Evolutionary conservation across 768 basidiomycete species (phyloP).

Genomic region (Dioszegia aurantiaca): DNA sequence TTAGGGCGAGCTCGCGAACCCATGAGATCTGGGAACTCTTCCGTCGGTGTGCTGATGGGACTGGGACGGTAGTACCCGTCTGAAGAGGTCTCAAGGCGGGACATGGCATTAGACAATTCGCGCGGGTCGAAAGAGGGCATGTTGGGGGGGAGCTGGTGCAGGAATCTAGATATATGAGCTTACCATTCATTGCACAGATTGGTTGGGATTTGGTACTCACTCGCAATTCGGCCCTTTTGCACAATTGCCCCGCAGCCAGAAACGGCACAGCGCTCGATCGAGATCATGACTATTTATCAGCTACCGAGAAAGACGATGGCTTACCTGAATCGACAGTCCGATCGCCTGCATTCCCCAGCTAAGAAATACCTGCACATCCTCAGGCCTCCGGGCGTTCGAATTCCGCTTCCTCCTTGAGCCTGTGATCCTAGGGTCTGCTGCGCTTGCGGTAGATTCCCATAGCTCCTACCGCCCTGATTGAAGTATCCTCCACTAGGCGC

Average conservation of each 20-base stretch:
- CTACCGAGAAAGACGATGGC: constrained; percentile 23
- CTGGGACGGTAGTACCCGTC: constrained; percentile 43
- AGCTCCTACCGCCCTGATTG: constrained; percentile 42
- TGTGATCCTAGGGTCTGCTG: constrained; percentile 1
- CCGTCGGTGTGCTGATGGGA: constrained; percentile 28
- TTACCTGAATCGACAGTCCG: constrained; percentile 97
- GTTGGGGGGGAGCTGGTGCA: constrained; percentile 84
- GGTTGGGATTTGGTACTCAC: constrained; percentile 27
- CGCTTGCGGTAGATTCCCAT: neutral
- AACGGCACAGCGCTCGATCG: constrained; percentile 88
- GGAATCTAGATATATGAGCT: constrained; percentile 56
- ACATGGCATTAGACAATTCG: constrained; percentile 46
- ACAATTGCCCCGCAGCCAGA: constrained; percentile 96
- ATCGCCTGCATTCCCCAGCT: constrained; percentile 89
- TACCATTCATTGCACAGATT: neutral
- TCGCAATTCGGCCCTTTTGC: constrained; percentile 96
- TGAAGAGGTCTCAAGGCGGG: constrained; percentile 45
- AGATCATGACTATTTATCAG: constrained; percentile 73
- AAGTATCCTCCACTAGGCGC: constrained; percentile 44
- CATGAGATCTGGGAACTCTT: constrained; percentile 51
- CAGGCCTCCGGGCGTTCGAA: constrained; percentile 51
- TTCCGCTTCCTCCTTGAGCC: constrained; percentile 34
- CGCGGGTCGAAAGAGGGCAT: constrained; percentile 58
- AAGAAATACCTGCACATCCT: constrained; percentile 91
- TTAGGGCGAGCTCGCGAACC: constrained; percentile 32